Evolutionary conservation across 257 asterid genomes (phyloP), one percentile per base, ranked within the genome.

Genomic region (Solanum infundibuliforme): DNA sequence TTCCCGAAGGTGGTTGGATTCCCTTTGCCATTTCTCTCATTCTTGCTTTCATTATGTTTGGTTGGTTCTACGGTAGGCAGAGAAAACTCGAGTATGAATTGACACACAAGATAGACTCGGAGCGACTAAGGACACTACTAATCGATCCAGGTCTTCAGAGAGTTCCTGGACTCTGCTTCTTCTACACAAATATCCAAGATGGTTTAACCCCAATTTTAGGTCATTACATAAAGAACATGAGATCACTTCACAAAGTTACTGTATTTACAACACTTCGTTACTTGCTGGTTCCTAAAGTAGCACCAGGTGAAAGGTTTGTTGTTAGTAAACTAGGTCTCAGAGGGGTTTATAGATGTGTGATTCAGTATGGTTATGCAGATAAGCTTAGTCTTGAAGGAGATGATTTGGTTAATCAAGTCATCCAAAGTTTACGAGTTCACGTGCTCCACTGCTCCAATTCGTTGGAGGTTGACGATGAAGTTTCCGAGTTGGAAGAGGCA

Each of bases 1-100:
- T 95, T 89, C 95, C 97, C 84, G 97, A 94, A 84, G 96, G 98
- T 13, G 98, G 94, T 46, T 94, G 98, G 98, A 96, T 93, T 18
- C 96, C 98, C 5, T 95, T 94, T 71, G 94, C 95, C 16, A 93
- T 93, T 72, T 93, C 96, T 0, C 92, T 90, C 4, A 20, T 95
- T 89, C 91, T 93, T 89, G 72, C 92, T 83, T 88, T 89, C 0
- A 73, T 92, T 83, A 94, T 95, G 97, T 52, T 93, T 14, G 92
- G 95, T 4, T 94, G 98, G 98, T 88, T 94, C 4, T 93, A 92
- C 8, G 98, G 97, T 6, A 86, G 95, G 87, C 92, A 93, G 48
- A 93, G 90, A 76, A 94, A 94, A 75, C 85, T 89, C 0, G 73
- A 75, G 1, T 94, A 93, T 55, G 98, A 95, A 82, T 90, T 90